A percentile compares a stretch with the other conserved stretches of the same genome.
Evolutionary conservation across 2,329 filamentous ascomycete genomes (phyloP).

Genomic region (Bipolaris victoriae): DNA sequence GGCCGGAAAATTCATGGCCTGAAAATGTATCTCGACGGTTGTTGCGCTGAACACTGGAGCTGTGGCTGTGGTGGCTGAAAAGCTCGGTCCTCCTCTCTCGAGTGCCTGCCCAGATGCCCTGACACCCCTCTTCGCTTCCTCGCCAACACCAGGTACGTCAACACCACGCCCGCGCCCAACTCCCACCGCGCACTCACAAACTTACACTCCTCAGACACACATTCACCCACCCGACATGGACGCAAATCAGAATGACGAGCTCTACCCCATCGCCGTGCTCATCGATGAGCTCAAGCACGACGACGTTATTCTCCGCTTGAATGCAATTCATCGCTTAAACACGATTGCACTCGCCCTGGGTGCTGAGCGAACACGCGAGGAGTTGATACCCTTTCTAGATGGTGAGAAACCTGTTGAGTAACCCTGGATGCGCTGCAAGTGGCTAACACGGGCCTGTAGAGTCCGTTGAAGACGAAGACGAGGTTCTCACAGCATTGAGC

Average conservation of each 20-base stretch:
- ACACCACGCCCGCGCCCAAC: conserved; percentile 36
- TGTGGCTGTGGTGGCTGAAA: conserved; percentile 15
- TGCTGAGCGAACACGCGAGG: conserved; percentile 94
- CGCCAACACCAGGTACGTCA: conserved; percentile 46
- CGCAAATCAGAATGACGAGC: conserved; percentile 93
- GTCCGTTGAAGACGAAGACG: conserved; percentile 98
- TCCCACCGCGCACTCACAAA: conserved; percentile 29
- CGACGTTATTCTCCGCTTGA: conserved; percentile 95
- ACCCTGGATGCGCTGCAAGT: not conserved
- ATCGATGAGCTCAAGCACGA: conserved; percentile 99
- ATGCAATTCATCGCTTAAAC: conserved; percentile 96
- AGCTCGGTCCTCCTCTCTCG: conserved; percentile 20
- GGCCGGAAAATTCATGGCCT: not conserved
- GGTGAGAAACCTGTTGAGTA: conserved; percentile 67
- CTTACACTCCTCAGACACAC: conserved; percentile 34
- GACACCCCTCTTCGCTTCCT: conserved; percentile 37
- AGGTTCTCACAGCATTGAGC: conserved; percentile 94
- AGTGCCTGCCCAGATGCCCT: conserved; percentile 26
- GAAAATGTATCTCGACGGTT: not conserved
- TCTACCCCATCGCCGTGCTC: conserved; percentile 98
- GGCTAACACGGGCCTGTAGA: conserved; percentile 64
- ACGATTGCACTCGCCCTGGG: conserved; percentile 97
- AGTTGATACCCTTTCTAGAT: conserved; percentile 98
- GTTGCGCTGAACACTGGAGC: not conserved
- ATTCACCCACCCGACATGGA: conserved; percentile 68